Evolutionary conservation across 2,329 filamentous ascomycete species (phyloP).

Genomic region (Talaromyces pinophilus): DNA sequence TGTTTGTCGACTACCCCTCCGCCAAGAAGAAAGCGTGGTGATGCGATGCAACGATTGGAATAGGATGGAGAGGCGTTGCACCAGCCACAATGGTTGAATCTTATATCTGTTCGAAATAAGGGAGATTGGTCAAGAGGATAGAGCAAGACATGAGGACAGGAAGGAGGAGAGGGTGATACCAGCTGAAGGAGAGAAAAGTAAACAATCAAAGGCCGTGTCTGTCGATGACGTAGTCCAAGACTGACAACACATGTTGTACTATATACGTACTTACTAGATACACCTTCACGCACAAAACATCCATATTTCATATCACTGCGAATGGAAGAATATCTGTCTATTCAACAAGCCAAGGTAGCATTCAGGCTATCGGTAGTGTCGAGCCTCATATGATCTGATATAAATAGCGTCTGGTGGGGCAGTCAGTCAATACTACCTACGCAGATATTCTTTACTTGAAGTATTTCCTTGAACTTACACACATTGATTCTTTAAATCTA

Average conservation of each 20-base stretch:
- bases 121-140: background rate
- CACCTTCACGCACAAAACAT: too few relatives aligned
- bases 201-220: conserved; percentile 4
- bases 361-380: background rate
- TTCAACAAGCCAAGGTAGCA: background rate
- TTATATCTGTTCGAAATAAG: background rate
- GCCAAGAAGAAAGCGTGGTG: conserved; percentile 21
- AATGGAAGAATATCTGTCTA: background rate
- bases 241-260: background rate
- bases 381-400: background rate
- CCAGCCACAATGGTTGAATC: conserved; percentile 2
- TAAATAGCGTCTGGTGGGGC: background rate
- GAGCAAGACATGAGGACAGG: background rate
- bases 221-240: conserved; percentile 9
- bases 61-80: background rate
- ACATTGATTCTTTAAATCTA: too few relatives aligned
- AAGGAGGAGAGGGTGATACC: background rate
- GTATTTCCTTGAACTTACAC: background rate
- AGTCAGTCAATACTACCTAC: background rate
- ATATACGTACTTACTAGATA: too few relatives aligned
- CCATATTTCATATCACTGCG: too few relatives aligned
- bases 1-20: conserved; percentile 19
- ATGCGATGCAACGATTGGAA: conserved; percentile 5
- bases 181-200: conserved; percentile 1
- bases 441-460: too few relatives aligned